Percentiles rank a stretch among this genome's conserved stretches.
These are phyloP conservation scores for Globisporangium irregulare DNA, from an alignment of 352 stramenopile species.

Conservation along the genomic window DNA sequence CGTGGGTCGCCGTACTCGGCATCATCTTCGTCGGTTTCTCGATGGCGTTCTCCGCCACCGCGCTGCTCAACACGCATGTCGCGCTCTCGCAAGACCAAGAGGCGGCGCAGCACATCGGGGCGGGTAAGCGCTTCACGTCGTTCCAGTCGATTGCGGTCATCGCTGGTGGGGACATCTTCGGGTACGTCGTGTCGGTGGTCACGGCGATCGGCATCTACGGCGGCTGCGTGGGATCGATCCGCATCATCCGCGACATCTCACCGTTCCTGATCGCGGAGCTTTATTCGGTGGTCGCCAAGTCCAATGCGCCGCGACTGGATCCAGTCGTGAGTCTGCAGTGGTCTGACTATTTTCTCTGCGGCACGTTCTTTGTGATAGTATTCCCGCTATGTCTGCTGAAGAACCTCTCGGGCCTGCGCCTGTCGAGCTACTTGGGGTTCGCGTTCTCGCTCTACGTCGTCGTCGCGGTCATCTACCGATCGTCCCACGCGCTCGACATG, in stretches of 20 bases:
- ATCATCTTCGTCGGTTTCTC: slow-evolving; percentile 45
- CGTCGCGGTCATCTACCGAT: slow-evolving; percentile 50
- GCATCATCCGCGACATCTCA: slow-evolving; percentile 64
- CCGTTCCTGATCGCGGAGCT: slow-evolving; percentile 53
- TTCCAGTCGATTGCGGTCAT: slow-evolving; percentile 66
- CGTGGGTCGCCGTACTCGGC: slow-evolving; percentile 35
- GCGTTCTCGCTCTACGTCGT: slow-evolving; percentile 65
- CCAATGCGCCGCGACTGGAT: background rate
- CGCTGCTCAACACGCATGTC: slow-evolving; percentile 58
- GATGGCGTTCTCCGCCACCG: slow-evolving; percentile 58
- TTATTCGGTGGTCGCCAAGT: background rate
- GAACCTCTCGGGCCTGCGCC: slow-evolving; percentile 58
- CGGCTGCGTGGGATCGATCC: slow-evolving; percentile 65
- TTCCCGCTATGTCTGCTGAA: slow-evolving; percentile 73
- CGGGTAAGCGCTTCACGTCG: slow-evolving; percentile 47
- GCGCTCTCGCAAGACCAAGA: slow-evolving; percentile 48
- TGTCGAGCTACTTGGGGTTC: slow-evolving; percentile 73
- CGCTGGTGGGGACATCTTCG: slow-evolving; percentile 45
- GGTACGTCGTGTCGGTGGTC: slow-evolving; percentile 61
- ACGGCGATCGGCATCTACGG: slow-evolving; percentile 70
- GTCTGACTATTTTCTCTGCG: slow-evolving; percentile 49
- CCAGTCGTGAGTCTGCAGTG: slow-evolving; percentile 20
- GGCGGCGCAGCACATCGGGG: slow-evolving; percentile 37
- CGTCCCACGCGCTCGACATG: slow-evolving; percentile 27
- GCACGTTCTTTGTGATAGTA: slow-evolving; percentile 46